These are phyloP conservation scores for Solanum chaucha DNA, from an alignment of 257 asterid genomes.

Conservation along the genomic window DNA sequence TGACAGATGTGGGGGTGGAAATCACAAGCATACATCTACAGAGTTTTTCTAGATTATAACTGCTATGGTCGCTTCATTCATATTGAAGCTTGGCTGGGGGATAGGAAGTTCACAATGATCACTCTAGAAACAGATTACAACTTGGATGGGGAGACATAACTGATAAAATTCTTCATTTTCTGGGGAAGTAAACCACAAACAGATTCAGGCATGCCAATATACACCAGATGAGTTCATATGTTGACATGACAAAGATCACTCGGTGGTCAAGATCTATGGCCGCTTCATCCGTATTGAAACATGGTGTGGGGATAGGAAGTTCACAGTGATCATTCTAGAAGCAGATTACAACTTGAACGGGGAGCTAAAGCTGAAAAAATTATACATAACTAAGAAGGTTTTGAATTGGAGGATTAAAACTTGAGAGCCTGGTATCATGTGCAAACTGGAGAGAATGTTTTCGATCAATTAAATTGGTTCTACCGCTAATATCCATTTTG, in stretches of 20 bases:
- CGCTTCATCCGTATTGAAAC: background rate
- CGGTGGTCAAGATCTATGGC: background rate
- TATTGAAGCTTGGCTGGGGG: background rate
- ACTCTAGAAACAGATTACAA: background rate
- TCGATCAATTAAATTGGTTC: background rate
- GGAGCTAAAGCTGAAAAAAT: background rate
- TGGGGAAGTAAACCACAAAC: background rate
- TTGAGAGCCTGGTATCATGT: background rate
- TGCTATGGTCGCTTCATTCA: too few relatives aligned
- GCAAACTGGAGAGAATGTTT: background rate
- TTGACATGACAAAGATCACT: background rate
- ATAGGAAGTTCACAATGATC: background rate
- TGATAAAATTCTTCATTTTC: background rate
- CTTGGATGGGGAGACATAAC: background rate
- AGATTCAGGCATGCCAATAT: background rate
- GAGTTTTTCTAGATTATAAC: background rate
- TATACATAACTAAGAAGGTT: background rate
- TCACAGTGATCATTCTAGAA: background rate
- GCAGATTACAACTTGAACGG: background rate
- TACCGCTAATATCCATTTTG: background rate
- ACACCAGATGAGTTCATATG: background rate
- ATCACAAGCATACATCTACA: background rate
- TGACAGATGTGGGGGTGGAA: background rate
- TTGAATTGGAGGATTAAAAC: background rate
- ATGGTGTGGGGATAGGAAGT: background rate